Evolutionary conservation across 441 rosid species (phyloP).

Genomic region (Euphorbia corollata): DNA sequence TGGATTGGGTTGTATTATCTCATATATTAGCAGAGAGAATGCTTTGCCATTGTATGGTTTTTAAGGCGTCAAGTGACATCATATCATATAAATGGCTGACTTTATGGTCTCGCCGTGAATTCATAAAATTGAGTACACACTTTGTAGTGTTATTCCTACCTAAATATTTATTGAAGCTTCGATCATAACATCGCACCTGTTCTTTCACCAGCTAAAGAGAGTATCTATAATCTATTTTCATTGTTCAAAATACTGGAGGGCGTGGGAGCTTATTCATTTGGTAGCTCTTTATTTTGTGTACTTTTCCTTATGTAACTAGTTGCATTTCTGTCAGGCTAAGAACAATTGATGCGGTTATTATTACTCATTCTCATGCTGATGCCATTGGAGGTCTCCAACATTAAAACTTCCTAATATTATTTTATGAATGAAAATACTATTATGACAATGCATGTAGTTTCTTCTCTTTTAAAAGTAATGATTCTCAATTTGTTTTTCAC

Average conservation of each 20-base stretch:
- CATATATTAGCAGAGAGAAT: not conserved
- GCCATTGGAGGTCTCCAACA: slow-evolving; percentile 93
- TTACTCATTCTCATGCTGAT: slow-evolving; percentile 97
- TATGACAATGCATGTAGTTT: slow-evolving; percentile 8
- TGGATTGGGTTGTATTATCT: not conserved
- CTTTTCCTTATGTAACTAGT: slow-evolving; percentile 34
- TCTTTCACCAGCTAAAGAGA: not conserved
- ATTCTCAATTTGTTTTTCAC: slow-evolving; percentile 12
- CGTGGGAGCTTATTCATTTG: not conserved
- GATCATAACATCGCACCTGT: not conserved
- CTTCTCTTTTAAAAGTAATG: slow-evolving; percentile 8
- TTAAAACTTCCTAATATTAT: slow-evolving; percentile 33
- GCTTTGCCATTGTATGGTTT: not conserved
- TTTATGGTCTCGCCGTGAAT: not conserved
- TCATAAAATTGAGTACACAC: not conserved
- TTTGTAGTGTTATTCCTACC: not conserved
- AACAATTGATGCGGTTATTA: slow-evolving; percentile 90
- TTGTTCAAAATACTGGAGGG: slow-evolving; percentile 6
- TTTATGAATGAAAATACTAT: slow-evolving; percentile 7
- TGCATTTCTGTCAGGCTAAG: slow-evolving; percentile 82
- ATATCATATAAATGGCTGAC: not conserved
- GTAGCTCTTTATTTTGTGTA: slow-evolving; percentile 18
- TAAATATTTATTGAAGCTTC: not conserved
- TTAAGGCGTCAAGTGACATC: not conserved
- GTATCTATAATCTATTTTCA: not conserved